Evolutionary conservation across 257 asterid genomes (phyloP).

Genomic region (Nicotiana tabacum): DNA sequence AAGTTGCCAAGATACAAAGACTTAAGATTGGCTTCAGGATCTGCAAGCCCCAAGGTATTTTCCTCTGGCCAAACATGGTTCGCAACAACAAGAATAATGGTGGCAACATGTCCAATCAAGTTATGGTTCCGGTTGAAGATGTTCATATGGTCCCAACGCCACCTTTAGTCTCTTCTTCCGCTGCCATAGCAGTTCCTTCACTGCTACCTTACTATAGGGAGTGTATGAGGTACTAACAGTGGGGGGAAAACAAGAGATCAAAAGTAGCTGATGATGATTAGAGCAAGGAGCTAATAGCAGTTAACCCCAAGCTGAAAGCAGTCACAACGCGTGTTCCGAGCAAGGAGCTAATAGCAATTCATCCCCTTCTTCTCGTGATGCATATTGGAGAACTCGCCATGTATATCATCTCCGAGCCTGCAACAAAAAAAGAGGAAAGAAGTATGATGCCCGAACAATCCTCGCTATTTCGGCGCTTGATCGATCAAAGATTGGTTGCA

Average conservation of each 20-base stretch:
- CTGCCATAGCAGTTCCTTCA: slow-evolving; percentile 38
- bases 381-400: no score
- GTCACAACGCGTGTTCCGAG: not conserved
- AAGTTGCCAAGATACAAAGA: slow-evolving; percentile 85
- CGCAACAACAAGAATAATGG: slow-evolving; percentile 24
- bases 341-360: no score
- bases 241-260: slow-evolving; percentile 23
- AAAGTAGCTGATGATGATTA: slow-evolving; percentile 12
- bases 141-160: slow-evolving; percentile 64
- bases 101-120: slow-evolving; percentile 27
- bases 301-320: not conserved
- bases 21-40: slow-evolving; percentile 95
- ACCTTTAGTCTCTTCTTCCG: slow-evolving; percentile 82
- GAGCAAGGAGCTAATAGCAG: slow-evolving; percentile 10
- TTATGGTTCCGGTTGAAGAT: slow-evolving; percentile 63
- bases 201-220: slow-evolving; percentile 34
- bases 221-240: slow-evolving; percentile 30
- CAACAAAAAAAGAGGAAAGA: no score
- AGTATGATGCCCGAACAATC: no score
- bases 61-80: slow-evolving; percentile 95
- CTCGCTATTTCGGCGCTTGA: no score
- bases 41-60: slow-evolving; percentile 95
- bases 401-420: no score
- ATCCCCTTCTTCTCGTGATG: no score
- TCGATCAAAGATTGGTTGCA: no score